Evolutionary conservation across 176 grass and related monocot species (phyloP).

Genomic region (Oryza glumipatula): DNA sequence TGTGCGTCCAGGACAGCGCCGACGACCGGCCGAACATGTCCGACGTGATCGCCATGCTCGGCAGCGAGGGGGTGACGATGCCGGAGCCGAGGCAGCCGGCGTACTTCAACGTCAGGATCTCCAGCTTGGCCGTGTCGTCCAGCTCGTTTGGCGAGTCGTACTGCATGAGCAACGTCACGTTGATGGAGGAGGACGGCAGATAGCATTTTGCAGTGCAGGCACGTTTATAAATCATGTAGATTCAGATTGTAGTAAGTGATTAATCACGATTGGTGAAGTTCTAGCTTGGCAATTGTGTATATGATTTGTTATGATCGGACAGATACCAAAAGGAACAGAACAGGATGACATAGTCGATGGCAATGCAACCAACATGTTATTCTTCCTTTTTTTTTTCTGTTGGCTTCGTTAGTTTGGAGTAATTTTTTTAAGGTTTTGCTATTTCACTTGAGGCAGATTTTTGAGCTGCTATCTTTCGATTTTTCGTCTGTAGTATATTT

Average conservation of each 20-base stretch:
- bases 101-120: conserved; percentile 60
- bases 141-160: conserved; percentile 32
- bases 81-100: conserved; percentile 53
- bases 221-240: background rate
- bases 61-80: conserved; percentile 50
- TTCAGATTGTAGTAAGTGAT: background rate
- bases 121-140: conserved; percentile 6
- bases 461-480: too few species aligned
- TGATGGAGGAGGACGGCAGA: conserved; percentile 40
- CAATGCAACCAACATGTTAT: too few species aligned
- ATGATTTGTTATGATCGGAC: background rate
- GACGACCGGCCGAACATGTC: conserved; percentile 50
- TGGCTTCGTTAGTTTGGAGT: too few species aligned
- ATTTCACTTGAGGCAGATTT: too few species aligned
- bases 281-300: conserved; percentile 23
- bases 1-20: conserved; percentile 66
- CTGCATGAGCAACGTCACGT: conserved; percentile 35
- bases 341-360: conserved; percentile 31
- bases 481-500: too few species aligned
- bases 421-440: too few species aligned
- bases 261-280: background rate
- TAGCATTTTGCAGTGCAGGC: background rate
- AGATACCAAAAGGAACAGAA: background rate
- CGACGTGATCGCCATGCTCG: conserved; percentile 46
- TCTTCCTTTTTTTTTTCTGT: too few species aligned